phyloP scores from a whole-genome alignment of 2,329 filamentous ascomycete species.

The Claviceps sp. region DNA sequence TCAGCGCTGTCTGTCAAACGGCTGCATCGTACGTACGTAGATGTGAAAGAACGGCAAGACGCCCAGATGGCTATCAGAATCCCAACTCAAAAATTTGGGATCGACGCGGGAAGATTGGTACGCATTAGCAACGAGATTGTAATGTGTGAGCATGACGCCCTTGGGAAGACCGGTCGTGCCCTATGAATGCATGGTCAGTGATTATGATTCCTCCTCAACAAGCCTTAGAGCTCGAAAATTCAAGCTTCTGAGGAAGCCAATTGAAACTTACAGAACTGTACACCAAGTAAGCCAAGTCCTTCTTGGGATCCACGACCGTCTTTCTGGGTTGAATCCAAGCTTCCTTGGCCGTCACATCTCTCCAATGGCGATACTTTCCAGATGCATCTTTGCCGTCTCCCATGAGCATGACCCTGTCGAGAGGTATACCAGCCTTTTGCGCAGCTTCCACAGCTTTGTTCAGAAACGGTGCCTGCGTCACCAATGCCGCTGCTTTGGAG shows the following conservation, averaged over 20 bases:
- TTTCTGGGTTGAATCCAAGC: constrained; percentile 38
- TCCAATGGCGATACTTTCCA: constrained; percentile 53
- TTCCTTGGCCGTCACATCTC: constrained; percentile 49
- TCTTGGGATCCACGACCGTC: constrained; percentile 49
- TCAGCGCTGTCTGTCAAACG: too few species aligned
- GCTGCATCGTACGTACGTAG: constrained; percentile 42
- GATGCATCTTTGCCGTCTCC: constrained; percentile 52
- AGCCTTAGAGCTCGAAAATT: background rate
- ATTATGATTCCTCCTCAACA: background rate
- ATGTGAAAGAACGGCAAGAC: constrained; percentile 88
- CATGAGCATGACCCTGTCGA: constrained; percentile 61
- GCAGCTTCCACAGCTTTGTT: constrained; percentile 54
- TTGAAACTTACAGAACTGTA: constrained; percentile 49
- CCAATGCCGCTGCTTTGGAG: constrained; percentile 58
- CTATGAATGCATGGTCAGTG: constrained; percentile 7
- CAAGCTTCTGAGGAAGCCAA: too few species aligned
- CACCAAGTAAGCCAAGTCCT: constrained; percentile 71
- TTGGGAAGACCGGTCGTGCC: constrained; percentile 88
- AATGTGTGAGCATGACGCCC: constrained; percentile 75
- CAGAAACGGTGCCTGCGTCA: constrained; percentile 59
- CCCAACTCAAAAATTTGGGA: constrained; percentile 38
- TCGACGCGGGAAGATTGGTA: constrained; percentile 43
- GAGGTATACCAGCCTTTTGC: constrained; percentile 52
- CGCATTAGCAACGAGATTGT: constrained; percentile 68
- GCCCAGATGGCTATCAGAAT: constrained; percentile 60